Conservation (phyloP, 768 basidiomycete species). For the Pilatotrama ljubarskyi region DNA sequence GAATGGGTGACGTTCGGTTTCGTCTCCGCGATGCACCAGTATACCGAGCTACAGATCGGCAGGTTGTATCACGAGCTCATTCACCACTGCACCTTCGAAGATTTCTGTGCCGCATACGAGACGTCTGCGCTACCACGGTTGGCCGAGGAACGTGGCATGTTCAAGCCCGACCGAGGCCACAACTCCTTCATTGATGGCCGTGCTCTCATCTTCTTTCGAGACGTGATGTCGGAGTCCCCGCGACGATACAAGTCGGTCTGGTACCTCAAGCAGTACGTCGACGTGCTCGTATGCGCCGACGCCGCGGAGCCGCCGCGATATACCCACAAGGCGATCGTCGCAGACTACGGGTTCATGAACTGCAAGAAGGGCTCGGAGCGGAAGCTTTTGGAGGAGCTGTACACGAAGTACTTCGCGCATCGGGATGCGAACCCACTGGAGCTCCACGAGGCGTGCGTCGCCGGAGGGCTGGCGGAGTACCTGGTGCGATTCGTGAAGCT, state of each 20-base stretch:
- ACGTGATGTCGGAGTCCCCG: conserved; percentile 28
- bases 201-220: conserved; percentile 3
- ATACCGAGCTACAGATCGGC: conserved; percentile 5
- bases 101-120: conserved; percentile 34
- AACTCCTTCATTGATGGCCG: no score
- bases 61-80: conserved; percentile 29
- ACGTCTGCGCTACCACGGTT: conserved; percentile 20
- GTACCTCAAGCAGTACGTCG: conserved; percentile 37
- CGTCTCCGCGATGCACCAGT: conserved; percentile 3
- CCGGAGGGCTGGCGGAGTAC: conserved; percentile 35
- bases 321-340: conserved; percentile 8
- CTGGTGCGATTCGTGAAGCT: conserved; percentile 27
- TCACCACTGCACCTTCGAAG: conserved; percentile 35
- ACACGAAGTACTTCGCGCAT: conserved; percentile 34
- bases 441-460: conserved; percentile 38
- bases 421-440: conserved; percentile 31
- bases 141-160: background rate
- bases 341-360: conserved; percentile 40
- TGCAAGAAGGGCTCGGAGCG: conserved; percentile 32
- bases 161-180: background rate
- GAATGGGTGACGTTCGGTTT: conserved; percentile 22
- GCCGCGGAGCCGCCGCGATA: background rate
- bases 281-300: background rate
- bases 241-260: conserved; percentile 34
- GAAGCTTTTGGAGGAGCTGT: conserved; percentile 32